These are phyloP conservation scores for Lichtheimia corymbifera DNA, from an alignment of 371 early-diverging fungal genomes.

Conservation along the genomic window DNA sequence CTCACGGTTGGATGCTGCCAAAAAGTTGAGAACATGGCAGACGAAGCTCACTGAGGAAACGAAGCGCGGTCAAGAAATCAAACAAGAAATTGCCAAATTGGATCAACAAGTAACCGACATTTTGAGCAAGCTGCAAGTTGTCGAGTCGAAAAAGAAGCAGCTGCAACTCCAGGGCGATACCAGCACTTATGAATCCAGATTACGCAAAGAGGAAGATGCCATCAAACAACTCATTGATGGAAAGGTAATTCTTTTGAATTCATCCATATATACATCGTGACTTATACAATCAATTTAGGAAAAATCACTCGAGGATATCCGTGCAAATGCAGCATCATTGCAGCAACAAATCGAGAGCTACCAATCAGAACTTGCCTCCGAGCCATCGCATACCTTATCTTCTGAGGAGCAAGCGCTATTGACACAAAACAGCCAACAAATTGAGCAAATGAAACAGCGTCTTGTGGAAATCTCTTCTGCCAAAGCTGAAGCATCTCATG, in stretches of 20 bases:
- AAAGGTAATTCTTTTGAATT: conserved; percentile 53
- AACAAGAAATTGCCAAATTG: conserved; percentile 51
- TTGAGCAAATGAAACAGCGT: conserved; percentile 56
- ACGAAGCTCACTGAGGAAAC: conserved; percentile 52
- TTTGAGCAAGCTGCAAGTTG: conserved; percentile 48
- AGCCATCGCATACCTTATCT: conserved; percentile 53
- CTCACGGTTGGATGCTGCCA: conserved; percentile 78
- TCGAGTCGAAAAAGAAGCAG: conserved; percentile 54
- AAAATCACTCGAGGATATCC: conserved; percentile 38
- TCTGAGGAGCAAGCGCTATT: conserved; percentile 59
- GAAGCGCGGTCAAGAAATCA: conserved; percentile 41
- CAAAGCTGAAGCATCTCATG: conserved; percentile 55
- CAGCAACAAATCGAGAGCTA: conserved; percentile 61
- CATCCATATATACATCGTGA: not conserved
- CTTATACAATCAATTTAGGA: conserved; percentile 22
- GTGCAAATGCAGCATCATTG: conserved; percentile 35
- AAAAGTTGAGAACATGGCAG: conserved; percentile 39
- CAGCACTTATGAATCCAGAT: conserved; percentile 46
- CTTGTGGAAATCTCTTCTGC: conserved; percentile 40
- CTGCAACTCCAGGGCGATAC: conserved; percentile 54
- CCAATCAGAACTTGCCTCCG: conserved; percentile 58
- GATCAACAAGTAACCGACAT: conserved; percentile 75
- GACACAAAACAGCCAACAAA: conserved; percentile 42
- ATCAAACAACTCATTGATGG: conserved; percentile 46
- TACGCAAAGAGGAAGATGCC: conserved; percentile 56